These are phyloP conservation scores for Hondaea fermentalgiana DNA, from an alignment of 108 stramenopile species.

Conservation along the genomic window DNA sequence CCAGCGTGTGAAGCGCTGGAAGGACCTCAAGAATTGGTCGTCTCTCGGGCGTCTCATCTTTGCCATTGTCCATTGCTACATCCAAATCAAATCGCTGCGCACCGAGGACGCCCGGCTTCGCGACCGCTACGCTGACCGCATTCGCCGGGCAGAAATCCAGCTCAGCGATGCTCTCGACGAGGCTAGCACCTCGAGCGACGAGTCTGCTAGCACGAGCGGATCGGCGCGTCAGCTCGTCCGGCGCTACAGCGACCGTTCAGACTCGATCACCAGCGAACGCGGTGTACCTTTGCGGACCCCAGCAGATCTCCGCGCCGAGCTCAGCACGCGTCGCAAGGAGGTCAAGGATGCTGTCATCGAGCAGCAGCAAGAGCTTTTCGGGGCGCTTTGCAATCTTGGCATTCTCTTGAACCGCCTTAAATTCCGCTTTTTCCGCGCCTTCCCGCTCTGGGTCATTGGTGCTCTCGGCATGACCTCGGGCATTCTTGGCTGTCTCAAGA, in stretches of 20 bases:
- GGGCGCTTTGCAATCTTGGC: background rate
- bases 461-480: background rate
- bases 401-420: slow-evolving; percentile 15
- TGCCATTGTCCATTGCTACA: background rate
- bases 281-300: background rate
- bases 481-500: background rate
- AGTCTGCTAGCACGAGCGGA: background rate
- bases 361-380: slow-evolving; percentile 1
- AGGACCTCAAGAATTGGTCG: background rate
- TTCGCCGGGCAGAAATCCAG: background rate
- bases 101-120: background rate
- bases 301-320: background rate
- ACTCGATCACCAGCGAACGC: background rate
- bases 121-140: background rate
- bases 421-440: background rate
- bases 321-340: background rate
- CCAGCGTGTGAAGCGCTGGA: background rate
- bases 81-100: background rate
- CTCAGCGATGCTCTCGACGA: background rate
- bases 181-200: background rate
- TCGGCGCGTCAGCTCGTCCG: background rate
- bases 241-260: background rate
- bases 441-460: background rate
- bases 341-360: background rate
- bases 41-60: background rate